phyloP scores from a whole-genome alignment of 1,284 basidiomycete species.

The Malassezia equina region DNA sequence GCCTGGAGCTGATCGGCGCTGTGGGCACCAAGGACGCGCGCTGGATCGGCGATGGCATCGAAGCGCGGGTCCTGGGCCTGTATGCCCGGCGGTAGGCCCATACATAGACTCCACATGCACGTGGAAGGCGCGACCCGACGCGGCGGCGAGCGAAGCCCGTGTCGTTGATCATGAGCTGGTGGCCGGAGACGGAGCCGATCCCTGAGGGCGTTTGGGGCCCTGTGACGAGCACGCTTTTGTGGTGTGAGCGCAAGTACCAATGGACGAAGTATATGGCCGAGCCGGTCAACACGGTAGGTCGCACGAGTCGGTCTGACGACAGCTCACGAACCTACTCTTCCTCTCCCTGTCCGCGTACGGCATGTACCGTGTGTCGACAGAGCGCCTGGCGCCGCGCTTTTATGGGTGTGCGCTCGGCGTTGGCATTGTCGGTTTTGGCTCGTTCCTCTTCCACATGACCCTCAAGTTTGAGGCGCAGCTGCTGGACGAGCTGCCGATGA shows the following conservation, averaged over 20 bases:
- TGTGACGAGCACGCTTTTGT: constrained; percentile 32
- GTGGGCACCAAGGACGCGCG: constrained; percentile 13
- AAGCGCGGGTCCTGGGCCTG: constrained; percentile 37
- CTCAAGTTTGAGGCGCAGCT: constrained; percentile 40
- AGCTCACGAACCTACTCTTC: constrained; percentile 50
- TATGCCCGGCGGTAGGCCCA: constrained; percentile 19
- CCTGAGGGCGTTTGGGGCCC: constrained; percentile 36
- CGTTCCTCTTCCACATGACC: constrained; percentile 41
- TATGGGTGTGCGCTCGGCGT: constrained; percentile 26
- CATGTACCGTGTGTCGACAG: constrained; percentile 11
- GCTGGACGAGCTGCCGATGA: constrained; percentile 47
- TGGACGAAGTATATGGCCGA: constrained; percentile 39
- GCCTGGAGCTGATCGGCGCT: constrained; percentile 72
- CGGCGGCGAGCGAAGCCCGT: background rate
- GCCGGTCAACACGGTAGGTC: constrained; percentile 30
- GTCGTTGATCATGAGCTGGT: constrained; percentile 12
- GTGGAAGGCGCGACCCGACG: background rate
- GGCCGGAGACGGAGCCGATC: constrained; percentile 6
- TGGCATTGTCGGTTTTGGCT: constrained; percentile 31
- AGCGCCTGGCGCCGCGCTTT: constrained; percentile 28
- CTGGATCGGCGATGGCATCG: constrained; percentile 46
- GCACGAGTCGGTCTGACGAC: constrained; percentile 50
- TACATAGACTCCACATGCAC: background rate
- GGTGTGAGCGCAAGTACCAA: constrained; percentile 43
- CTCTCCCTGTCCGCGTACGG: constrained; percentile 50